Evolutionary conservation across 768 basidiomycete genomes (phyloP).

Genomic region (Lactarius sp.): DNA sequence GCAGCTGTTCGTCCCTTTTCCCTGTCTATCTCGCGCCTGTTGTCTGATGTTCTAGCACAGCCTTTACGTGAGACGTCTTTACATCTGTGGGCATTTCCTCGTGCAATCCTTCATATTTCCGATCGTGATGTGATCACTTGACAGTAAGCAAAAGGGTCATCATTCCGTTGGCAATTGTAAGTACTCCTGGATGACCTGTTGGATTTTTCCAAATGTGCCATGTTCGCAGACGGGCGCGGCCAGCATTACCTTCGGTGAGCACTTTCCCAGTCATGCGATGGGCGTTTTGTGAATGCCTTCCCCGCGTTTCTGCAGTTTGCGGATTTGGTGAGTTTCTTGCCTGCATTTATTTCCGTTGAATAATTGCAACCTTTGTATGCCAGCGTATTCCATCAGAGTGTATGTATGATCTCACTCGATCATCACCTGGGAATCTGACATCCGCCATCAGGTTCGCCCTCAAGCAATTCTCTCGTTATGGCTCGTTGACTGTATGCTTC

Average conservation of each 20-base stretch:
- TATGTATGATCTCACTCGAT: conserved; percentile 26
- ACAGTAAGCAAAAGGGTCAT: conserved; percentile 1
- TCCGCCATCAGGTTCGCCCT: conserved; percentile 24
- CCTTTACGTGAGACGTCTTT: conserved; percentile 12
- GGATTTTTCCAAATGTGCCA: neutral
- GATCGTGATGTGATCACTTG: neutral
- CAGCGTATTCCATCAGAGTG: conserved; percentile 47
- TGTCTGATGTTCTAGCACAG: neutral
- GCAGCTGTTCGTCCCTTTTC: neutral
- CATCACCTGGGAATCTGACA: conserved; percentile 5
- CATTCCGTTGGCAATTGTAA: neutral
- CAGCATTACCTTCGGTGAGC: conserved; percentile 41
- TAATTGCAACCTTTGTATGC: neutral
- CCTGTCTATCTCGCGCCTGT: neutral
- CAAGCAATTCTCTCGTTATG: conserved; percentile 35
- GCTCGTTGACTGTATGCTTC: conserved; percentile 33
- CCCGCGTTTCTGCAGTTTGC: conserved; percentile 16
- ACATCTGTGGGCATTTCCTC: neutral
- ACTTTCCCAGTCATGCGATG: neutral
- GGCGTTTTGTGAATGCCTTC: neutral
- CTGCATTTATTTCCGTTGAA: neutral
- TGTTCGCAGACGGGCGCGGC: conserved; percentile 32
- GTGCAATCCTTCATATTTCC: neutral
- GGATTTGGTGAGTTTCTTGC: conserved; percentile 27
- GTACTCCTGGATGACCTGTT: neutral